These are phyloP conservation scores for Termitomyces sp. DNA, from an alignment of 768 basidiomycete species.

Conservation along the genomic window DNA sequence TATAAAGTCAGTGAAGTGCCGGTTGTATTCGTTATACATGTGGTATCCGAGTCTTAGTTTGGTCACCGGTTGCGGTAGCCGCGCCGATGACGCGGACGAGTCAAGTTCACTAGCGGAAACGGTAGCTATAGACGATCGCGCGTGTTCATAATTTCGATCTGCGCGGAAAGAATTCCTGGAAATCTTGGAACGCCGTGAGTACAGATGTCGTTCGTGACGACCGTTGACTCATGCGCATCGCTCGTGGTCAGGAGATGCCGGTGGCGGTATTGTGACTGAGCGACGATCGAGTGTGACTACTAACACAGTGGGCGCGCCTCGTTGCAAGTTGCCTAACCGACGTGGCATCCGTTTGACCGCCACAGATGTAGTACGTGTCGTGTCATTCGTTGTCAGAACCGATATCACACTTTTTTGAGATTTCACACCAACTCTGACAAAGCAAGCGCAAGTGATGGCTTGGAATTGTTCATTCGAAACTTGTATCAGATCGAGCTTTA, in stretches of 20 bases:
- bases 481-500: neutral
- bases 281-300: neutral
- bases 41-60: slow-evolving; percentile 1
- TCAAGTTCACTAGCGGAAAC: neutral
- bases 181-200: neutral
- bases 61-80: neutral
- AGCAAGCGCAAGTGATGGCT: neutral
- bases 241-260: neutral
- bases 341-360: neutral
- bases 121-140: neutral
- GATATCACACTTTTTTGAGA: neutral
- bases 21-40: neutral
- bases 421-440: neutral
- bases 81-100: neutral
- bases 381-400: neutral
- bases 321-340: neutral
- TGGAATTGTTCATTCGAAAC: neutral
- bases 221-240: slow-evolving; percentile 7
- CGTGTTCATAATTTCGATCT: neutral
- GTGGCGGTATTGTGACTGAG: neutral
- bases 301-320: neutral
- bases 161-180: neutral
- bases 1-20: neutral
- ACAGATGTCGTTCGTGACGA: neutral
- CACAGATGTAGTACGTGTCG: neutral